A percentile compares a stretch with the other conserved stretches of the same genome.
phyloP scores from a whole-genome alignment of 371 early-diverging fungal species.

The Syncephalis plumigaleata region DNA sequence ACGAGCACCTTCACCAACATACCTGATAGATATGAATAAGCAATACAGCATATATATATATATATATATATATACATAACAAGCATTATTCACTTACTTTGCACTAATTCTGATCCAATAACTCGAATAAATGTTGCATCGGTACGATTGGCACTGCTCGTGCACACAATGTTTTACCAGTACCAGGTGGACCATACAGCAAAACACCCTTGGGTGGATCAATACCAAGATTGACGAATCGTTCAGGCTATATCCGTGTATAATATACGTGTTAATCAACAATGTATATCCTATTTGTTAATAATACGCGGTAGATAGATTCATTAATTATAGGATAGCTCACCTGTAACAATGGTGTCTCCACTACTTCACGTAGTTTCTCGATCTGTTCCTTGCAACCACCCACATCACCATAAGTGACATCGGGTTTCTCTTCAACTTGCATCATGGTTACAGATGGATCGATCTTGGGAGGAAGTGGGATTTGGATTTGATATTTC shows the following conservation, averaged over 20 bases:
- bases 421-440: constrained; percentile 99
- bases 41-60: background rate
- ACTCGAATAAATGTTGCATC: constrained; percentile 99
- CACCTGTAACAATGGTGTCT: constrained; percentile 89
- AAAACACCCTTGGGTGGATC: constrained; percentile 98
- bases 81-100: constrained; percentile 48
- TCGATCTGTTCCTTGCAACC: constrained; percentile 99
- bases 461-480: constrained; percentile 99
- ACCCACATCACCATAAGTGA: constrained; percentile 98
- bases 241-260: constrained; percentile 70
- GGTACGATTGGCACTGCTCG: constrained; percentile 99
- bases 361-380: constrained; percentile 99
- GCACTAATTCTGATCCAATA: constrained; percentile 99
- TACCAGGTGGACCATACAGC: constrained; percentile 99
- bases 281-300: constrained; percentile 1
- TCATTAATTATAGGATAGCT: constrained; percentile 4
- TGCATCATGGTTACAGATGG: constrained; percentile 99
- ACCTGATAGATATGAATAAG: constrained; percentile 15
- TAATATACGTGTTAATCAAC: too few species aligned
- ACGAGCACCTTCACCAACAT: constrained; percentile 99
- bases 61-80: constrained; percentile 2
- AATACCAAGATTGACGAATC: constrained; percentile 87
- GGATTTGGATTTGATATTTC: constrained; percentile 98
- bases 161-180: constrained; percentile 99
- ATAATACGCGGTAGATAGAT: constrained; percentile 4